Evolutionary conservation across 352 stramenopile species (phyloP), one percentile per base, ranked within the genome.

Genomic region (Phytopythium litorale): DNA sequence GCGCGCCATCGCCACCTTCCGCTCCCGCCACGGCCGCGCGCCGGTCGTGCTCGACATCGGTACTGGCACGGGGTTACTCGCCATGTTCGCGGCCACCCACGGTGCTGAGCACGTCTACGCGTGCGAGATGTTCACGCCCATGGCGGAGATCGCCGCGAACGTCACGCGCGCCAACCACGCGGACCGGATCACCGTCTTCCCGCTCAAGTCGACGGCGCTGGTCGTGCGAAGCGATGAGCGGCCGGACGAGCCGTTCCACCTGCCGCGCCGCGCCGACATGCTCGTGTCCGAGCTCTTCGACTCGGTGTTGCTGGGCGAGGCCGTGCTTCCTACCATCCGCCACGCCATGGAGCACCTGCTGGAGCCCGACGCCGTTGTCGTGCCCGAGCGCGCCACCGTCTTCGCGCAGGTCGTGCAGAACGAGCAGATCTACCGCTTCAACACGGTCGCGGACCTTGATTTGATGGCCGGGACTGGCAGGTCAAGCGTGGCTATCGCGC

Each of bases 251-350:
- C 53, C 63, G 35, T 79, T 70, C 28, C 75, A 92, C 55, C 53
- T 94, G 50, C 84, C 82, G 9, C 63, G 66, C 37, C 84, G 86
- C 19, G 87, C 88, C 4, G 91, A 98, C 56, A 84, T 98, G 71
- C 74, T 97, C n/a, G 90, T 98, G 43, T 97, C 91, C 11, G 92
- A 98, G 76, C 81, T 97, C 25, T 92, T 97, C 53, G 92, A 98
- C 76, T 97, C 88, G 64, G 78, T 92, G 3, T 64, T 98, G 50
- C 80, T 98, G 28, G 88, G 89, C 35, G 92, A 98, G 71, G 84
- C 84, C 5, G 87, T 97, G 49, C 69, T 98, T 15, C 84, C 88
- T 28, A 91, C 91, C 18, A 72, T 97, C 43, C 68, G 79, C 37
- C 84, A 97, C 62, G 91, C 91, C 18, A 73, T 79, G 62, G 55